Percentiles rank a stretch among this genome's conserved stretches.
Conservation (phyloP, 305 asterid genomes). For the Ajuga reptans region DNA sequence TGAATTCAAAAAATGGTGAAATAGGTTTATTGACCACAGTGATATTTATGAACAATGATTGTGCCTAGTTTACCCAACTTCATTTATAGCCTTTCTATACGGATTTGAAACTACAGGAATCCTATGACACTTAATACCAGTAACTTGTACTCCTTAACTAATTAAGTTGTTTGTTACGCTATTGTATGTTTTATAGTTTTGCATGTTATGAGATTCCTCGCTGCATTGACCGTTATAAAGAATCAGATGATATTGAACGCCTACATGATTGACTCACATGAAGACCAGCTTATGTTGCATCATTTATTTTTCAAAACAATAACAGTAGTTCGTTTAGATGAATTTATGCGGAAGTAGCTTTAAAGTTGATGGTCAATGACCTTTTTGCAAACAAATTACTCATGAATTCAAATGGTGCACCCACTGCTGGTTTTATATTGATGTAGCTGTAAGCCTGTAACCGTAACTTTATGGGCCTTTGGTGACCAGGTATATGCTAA, state of each 20-base stretch:
- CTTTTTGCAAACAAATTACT: background rate
- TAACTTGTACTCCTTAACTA: conserved; percentile 1
- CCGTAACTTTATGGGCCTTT: conserved; percentile 13
- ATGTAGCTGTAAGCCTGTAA: conserved; percentile 17
- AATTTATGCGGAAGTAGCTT: background rate
- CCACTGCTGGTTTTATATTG: background rate
- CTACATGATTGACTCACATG: background rate
- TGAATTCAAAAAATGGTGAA: background rate
- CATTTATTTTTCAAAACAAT: background rate
- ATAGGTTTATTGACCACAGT: conserved; percentile 5
- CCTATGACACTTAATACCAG: background rate
- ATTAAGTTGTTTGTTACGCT: conserved; percentile 6
- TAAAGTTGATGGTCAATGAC: background rate
- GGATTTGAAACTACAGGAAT: conserved; percentile 10
- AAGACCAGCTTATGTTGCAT: conserved; percentile 3
- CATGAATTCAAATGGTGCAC: background rate
- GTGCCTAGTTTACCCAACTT: background rate
- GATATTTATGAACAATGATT: conserved; percentile 14
- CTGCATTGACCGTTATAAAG: background rate
- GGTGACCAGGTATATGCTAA: conserved; percentile 75
- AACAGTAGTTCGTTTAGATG: background rate
- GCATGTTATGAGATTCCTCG: background rate
- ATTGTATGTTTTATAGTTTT: background rate
- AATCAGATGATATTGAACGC: background rate
- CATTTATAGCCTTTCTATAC: conserved; percentile 1